Base-by-base conservation (phyloP, 2,329 filamentous ascomycete species). In the Albifimbria verrucaria region DNA sequence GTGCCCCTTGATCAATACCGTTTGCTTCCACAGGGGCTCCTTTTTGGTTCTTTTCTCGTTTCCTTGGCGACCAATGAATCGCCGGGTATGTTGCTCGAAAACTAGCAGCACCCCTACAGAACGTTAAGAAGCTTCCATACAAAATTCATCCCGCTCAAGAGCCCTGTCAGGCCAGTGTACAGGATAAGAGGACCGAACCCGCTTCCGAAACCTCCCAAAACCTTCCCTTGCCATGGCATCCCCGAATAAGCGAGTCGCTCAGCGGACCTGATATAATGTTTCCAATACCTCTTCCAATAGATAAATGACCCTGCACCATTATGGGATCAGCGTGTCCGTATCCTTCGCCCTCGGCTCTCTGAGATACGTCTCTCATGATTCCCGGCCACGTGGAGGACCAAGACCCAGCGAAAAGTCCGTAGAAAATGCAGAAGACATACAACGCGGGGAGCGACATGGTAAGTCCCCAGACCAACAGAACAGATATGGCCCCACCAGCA, bases 351-450 rank as follows among this genome's bases (percentile, higher is more conserved):
- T 43, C 51, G 49, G 5, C 51, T 56, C 15, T 23, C n/a, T 18
- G 55, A 4, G 51, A 58, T 5, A 77, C 61, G 21, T 75, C 68
- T 45, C 59, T 68, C 71, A 76, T 76, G 57, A 80, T 73, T 0
- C 79, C 79, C 5, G 76, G 75, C 82, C 82, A 87, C 0, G 80
- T 80, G 0, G 79, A 77, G 18, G 77, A 79, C 61, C 81, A 87
- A 0, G 78, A 78, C 2, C 82, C 80, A 0, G 83, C 82, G 49
- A 86, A 87, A 55, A 86, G 76, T 1, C 84, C 85, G 59, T 83
- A 87, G n/a, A 77, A 71, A 18, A 85, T 64, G n/a, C 81, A 79
- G 62, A 86, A 87, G 15, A 79, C 59, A 11, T 81, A 77, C n/a
- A 87, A 68, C 3, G 81, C 65, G 1, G 73, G 72, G 20, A 82